Evolutionary conservation across 163 green algal species (phyloP).

Genomic region (Scenedesmus sp.): DNA sequence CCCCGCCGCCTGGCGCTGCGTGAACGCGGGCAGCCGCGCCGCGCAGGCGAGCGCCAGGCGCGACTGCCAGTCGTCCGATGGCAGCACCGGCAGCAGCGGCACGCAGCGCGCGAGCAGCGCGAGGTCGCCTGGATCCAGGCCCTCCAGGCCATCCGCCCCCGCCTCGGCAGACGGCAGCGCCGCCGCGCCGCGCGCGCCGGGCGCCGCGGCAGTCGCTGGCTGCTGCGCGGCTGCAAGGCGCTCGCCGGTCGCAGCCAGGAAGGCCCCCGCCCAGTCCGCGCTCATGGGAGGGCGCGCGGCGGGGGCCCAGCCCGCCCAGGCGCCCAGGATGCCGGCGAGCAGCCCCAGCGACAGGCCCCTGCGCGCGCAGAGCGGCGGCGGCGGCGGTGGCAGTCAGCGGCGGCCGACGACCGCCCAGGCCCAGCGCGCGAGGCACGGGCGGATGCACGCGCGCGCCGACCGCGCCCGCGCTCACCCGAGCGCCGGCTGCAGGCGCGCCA

Average conservation of each 20-base stretch:
- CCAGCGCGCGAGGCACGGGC: background rate
- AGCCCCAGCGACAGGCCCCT: background rate
- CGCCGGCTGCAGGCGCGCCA: constrained; percentile 13
- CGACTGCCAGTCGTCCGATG: background rate
- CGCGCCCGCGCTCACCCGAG: background rate
- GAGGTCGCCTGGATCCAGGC: background rate
- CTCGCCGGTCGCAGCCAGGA: background rate
- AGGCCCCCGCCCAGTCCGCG: background rate
- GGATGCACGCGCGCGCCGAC: background rate
- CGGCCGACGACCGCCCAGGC: too few species aligned
- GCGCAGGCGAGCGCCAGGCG: background rate
- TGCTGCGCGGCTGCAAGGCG: constrained; percentile 11
- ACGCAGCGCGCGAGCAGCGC: background rate
- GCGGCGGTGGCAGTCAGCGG: too few species aligned
- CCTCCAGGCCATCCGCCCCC: background rate
- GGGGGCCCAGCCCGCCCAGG: background rate
- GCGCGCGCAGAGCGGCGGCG: too few species aligned
- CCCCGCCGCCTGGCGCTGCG: background rate
- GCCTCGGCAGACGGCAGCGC: too few species aligned
- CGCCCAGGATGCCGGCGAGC: background rate
- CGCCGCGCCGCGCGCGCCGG: too few species aligned
- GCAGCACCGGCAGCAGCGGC: background rate
- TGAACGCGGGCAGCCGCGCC: background rate
- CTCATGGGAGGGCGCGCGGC: background rate
- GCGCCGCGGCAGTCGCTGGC: background rate